phyloP scores from a whole-genome alignment of 352 stramenopile genomes.

The Phytophthora aleatoria region DNA sequence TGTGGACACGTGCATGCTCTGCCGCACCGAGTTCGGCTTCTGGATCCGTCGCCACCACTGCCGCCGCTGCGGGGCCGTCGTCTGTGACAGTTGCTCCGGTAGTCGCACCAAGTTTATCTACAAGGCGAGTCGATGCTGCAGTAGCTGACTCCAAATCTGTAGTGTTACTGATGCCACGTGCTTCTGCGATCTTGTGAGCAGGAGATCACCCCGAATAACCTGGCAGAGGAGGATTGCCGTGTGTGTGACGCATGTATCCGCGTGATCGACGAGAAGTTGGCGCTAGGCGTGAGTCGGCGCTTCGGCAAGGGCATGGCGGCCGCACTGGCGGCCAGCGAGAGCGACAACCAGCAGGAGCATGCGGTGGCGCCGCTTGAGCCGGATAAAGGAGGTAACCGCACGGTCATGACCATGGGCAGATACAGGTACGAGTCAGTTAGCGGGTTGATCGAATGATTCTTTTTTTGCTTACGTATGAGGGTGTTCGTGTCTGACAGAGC shows the following conservation, averaged over 20 bases:
- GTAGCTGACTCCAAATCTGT: neutral
- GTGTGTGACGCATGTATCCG: conserved; percentile 86
- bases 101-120: conserved; percentile 88
- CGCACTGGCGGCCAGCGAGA: conserved; percentile 26
- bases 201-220: conserved; percentile 67
- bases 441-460: neutral
- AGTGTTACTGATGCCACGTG: neutral
- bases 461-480: conserved; percentile 2
- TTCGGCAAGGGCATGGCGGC: conserved; percentile 54
- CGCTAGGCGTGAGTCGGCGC: conserved; percentile 70
- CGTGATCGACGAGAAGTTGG: conserved; percentile 86
- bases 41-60: conserved; percentile 91
- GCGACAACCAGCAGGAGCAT: conserved; percentile 46
- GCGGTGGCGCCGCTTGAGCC: conserved; percentile 38
- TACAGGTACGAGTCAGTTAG: conserved; percentile 61
- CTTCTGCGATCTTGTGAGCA: conserved; percentile 20
- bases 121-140: conserved; percentile 44
- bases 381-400: conserved; percentile 64
- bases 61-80: conserved; percentile 80
- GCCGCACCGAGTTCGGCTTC: conserved; percentile 82
- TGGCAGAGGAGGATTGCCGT: conserved; percentile 68
- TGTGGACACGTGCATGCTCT: conserved; percentile 83
- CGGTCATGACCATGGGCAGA: conserved; percentile 79
- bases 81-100: conserved; percentile 80
- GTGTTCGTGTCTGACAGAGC: conserved; percentile 40